Evolutionary conservation across 148 eudicot species (phyloP).

Genomic region (Cornus kousa): DNA sequence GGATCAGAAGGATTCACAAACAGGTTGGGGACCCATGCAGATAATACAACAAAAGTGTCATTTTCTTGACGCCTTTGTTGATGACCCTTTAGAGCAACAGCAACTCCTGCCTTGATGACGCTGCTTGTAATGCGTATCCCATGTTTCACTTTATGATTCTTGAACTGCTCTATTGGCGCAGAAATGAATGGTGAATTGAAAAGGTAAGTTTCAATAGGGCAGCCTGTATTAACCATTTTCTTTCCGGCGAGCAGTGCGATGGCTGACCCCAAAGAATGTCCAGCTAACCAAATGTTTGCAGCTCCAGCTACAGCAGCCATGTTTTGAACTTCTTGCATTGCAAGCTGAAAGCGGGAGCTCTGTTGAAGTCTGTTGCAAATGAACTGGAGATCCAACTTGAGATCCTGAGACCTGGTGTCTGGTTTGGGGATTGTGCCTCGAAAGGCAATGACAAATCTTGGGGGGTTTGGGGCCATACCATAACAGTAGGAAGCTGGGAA

Average conservation of each 20-base stretch:
- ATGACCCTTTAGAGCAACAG: constrained; percentile 27
- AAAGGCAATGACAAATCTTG: constrained; percentile 65
- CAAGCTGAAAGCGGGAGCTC: constrained; percentile 39
- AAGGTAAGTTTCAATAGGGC: constrained; percentile 56
- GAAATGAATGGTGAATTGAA: constrained; percentile 75
- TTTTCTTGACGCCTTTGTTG: constrained; percentile 16
- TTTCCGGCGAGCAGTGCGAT: constrained; percentile 65
- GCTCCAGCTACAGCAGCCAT: constrained; percentile 27
- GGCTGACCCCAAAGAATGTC: constrained; percentile 77
- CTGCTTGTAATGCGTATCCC: constrained; percentile 48
- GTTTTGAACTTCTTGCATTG: constrained; percentile 28
- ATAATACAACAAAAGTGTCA: constrained; percentile 34
- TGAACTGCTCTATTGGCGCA: constrained; percentile 46
- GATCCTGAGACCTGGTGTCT: constrained; percentile 42
- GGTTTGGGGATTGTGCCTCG: constrained; percentile 62
- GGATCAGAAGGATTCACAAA: constrained; percentile 68
- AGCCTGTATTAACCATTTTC: constrained; percentile 44
- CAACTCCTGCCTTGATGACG: constrained; percentile 49
- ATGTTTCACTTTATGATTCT: constrained; percentile 36
- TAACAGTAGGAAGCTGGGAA: constrained; percentile 13
- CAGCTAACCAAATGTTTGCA: constrained; percentile 53
- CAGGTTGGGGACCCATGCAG: constrained; percentile 61
- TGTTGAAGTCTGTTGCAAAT: constrained; percentile 37
- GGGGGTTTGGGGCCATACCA: constrained; percentile 21
- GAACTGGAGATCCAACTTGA: constrained; percentile 48